Percentiles rank a stretch among this genome's conserved stretches.
Conservation (phyloP, 2,329 filamentous ascomycete genomes). For the Pseudogymnoascus sp. region DNA sequence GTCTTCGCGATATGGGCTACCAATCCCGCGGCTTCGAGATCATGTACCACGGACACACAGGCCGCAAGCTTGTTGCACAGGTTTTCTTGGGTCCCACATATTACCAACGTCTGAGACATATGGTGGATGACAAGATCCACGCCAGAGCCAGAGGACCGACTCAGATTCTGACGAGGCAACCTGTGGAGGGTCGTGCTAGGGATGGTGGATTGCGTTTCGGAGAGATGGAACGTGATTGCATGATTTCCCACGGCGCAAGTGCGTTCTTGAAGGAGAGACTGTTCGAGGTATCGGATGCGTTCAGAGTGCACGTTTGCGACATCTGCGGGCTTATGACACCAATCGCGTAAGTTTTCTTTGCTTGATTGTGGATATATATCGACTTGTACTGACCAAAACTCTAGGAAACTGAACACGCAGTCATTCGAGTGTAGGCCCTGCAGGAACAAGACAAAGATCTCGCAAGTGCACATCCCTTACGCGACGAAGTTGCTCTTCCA, state of each 20-base stretch:
- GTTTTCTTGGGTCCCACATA: constrained; percentile 97
- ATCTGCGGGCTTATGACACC: constrained; percentile 98
- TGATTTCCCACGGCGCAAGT: constrained; percentile 98
- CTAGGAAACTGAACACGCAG: constrained; percentile 83
- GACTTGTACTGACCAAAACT: constrained; percentile 29
- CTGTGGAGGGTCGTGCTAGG: constrained; percentile 93
- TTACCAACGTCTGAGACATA: constrained; percentile 96
- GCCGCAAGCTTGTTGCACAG: constrained; percentile 84
- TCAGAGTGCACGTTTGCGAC: constrained; percentile 96
- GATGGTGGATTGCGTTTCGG: constrained; percentile 98
- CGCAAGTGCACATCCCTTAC: constrained; percentile 95
- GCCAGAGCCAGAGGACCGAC: constrained; percentile 94
- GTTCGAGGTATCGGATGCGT: constrained; percentile 96
- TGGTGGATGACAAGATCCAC: constrained; percentile 99
- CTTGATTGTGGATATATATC: constrained; percentile 11
- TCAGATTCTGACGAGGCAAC: constrained; percentile 94
- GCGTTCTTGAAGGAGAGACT: constrained; percentile 95
- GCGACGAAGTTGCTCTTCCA: constrained; percentile 97
- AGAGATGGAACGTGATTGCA: constrained; percentile 99
- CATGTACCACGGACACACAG: constrained; percentile 98
- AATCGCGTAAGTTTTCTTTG: constrained; percentile 69
- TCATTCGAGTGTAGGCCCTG: constrained; percentile 95
- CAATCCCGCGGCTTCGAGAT: constrained; percentile 96
- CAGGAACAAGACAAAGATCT: constrained; percentile 98
- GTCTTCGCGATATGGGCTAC: constrained; percentile 83